phyloP scores from a whole-genome alignment of 1,139 yeast genomes.

The Hansenula sp. region DNA sequence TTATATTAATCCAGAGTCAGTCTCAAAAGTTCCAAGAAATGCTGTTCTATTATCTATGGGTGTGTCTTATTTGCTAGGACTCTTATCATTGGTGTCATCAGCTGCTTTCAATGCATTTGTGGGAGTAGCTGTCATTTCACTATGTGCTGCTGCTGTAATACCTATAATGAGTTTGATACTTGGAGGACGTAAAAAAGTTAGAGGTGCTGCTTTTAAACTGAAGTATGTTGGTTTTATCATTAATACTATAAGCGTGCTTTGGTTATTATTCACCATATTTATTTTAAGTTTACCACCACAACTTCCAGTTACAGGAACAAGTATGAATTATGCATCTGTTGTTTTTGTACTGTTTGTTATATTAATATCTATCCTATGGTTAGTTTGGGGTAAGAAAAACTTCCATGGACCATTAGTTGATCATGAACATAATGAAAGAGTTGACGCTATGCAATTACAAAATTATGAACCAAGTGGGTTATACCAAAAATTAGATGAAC shows the following conservation, averaged over 20 bases:
- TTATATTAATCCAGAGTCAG: conserved; percentile 50
- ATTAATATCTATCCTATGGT: conserved; percentile 47
- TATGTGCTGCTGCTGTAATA: conserved; percentile 73
- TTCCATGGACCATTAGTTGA: conserved; percentile 67
- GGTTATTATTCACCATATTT: conserved; percentile 57
- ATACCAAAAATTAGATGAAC: conserved; percentile 19
- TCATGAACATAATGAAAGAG: conserved; percentile 36
- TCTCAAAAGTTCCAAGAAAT: conserved; percentile 66
- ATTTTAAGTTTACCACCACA: conserved; percentile 73
- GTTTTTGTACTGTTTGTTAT: conserved; percentile 49
- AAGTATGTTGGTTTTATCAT: conserved; percentile 62
- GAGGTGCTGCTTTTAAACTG: conserved; percentile 69
- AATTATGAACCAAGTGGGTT: conserved; percentile 10
- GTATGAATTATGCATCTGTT: conserved; percentile 73
- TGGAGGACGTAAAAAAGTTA: conserved; percentile 56
- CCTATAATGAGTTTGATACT: conserved; percentile 64
- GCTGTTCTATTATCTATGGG: conserved; percentile 68
- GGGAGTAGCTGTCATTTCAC: conserved; percentile 79
- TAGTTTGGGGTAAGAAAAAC: conserved; percentile 53
- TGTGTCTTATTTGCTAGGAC: conserved; percentile 56
- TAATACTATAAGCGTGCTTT: conserved; percentile 53
- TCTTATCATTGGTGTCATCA: conserved; percentile 62
- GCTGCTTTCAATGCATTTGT: conserved; percentile 82
- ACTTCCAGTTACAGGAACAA: conserved; percentile 52
- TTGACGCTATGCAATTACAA: conserved; percentile 13